These are phyloP conservation scores for Aspergillus sp. DNA, from an alignment of 2,329 filamentous ascomycete species.

Conservation along the genomic window DNA sequence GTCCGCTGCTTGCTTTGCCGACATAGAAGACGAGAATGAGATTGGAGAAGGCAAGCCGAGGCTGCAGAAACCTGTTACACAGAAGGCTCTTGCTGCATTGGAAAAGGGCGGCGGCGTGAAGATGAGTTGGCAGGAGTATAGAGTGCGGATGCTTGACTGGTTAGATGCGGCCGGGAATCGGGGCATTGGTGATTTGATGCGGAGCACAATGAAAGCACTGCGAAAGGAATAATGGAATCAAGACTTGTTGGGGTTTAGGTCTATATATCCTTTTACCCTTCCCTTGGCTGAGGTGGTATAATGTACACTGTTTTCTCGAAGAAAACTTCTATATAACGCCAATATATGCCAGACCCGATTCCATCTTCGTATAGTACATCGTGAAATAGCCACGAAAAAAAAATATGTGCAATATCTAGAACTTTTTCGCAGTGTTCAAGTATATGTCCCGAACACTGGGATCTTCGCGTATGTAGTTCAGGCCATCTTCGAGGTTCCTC, in stretches of 20 bases:
- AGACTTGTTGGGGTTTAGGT: not conserved
- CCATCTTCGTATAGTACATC: too few species aligned
- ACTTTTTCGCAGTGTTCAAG: constrained; percentile 48
- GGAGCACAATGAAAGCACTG: constrained; percentile 71
- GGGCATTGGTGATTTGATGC: constrained; percentile 65
- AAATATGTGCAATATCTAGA: constrained; percentile 7
- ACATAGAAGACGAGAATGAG: constrained; percentile 39
- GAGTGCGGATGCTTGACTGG: constrained; percentile 61
- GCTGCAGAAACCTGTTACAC: constrained; percentile 53
- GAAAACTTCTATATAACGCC: too few species aligned
- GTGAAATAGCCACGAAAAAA: not conserved
- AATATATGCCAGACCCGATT: too few species aligned
- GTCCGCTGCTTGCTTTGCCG: constrained; percentile 41
- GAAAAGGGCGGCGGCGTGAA: constrained; percentile 57
- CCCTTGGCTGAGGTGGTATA: not conserved
- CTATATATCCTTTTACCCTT: not conserved
- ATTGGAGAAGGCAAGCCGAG: constrained; percentile 15
- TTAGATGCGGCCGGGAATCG: constrained; percentile 55
- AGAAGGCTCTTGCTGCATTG: constrained; percentile 55
- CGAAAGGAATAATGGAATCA: constrained; percentile 37
- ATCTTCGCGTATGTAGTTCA: constrained; percentile 51
- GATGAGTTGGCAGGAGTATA: constrained; percentile 66
- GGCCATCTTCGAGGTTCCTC: constrained; percentile 51
- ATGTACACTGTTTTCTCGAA: not conserved
- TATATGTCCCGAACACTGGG: constrained; percentile 71